Percentiles rank a stretch among this genome's conserved stretches.
These are phyloP conservation scores for Ceratocystis colombiana DNA, from an alignment of 2,329 filamentous ascomycete species.

Conservation along the genomic window DNA sequence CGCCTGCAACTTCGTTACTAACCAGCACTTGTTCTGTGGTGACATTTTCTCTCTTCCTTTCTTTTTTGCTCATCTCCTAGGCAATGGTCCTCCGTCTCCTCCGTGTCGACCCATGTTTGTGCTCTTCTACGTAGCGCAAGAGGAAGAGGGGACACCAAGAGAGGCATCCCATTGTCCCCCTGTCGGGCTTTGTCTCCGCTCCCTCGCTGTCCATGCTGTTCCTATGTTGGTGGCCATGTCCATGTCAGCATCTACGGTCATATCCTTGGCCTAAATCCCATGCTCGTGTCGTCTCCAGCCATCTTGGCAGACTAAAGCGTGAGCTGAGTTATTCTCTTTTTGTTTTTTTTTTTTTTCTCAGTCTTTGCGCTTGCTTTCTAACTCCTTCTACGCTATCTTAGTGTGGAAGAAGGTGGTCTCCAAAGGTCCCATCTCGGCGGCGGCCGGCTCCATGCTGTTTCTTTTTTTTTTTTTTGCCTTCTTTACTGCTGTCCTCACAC, in stretches of 20 bases:
- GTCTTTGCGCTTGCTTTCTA: slow-evolving; percentile 3
- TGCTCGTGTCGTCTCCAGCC: slow-evolving; percentile 4
- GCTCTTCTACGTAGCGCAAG: background rate
- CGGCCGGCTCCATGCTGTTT: background rate
- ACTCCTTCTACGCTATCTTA: slow-evolving; percentile 3
- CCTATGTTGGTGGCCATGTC: background rate
- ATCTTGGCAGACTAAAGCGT: background rate
- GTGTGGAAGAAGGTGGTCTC: background rate
- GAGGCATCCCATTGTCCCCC: slow-evolving; percentile 13
- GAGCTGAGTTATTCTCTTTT: background rate
- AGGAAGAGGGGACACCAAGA: background rate
- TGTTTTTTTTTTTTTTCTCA: background rate
- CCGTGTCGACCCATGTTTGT: background rate
- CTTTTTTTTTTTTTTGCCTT: background rate
- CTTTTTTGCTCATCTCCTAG: slow-evolving; percentile 5
- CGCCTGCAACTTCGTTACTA: too few relatives aligned
- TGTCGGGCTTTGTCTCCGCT: background rate
- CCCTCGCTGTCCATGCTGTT: background rate
- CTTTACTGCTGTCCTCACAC: background rate
- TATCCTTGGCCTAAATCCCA: background rate
- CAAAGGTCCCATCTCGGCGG: slow-evolving; percentile 9
- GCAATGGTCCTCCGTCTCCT: background rate
- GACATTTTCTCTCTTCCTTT: background rate
- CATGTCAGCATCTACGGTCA: background rate
- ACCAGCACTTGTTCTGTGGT: background rate